These are phyloP conservation scores for Erucastrum elatum DNA, from an alignment of 345 rosid species.

Conservation along the genomic window DNA sequence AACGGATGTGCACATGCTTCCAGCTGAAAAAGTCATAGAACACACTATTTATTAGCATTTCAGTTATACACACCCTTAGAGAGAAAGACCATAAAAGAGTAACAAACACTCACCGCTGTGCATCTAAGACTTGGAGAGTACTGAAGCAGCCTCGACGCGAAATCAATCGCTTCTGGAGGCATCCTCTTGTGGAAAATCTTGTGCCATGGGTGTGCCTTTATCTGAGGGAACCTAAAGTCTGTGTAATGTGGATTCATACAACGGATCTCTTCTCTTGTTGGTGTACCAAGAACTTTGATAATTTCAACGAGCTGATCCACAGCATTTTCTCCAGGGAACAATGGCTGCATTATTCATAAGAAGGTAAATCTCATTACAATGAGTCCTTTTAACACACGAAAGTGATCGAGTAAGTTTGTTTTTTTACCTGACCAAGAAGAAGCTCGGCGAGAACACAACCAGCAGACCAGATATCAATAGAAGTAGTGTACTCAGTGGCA, in stretches of 20 bases:
- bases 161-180: conserved; percentile 93
- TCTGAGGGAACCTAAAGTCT: conserved; percentile 87
- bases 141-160: conserved; percentile 76
- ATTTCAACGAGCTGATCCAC: conserved; percentile 96
- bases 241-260: conserved; percentile 95
- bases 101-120: conserved; percentile 59
- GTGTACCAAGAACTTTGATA: conserved; percentile 95
- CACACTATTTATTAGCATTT: conserved; percentile 6
- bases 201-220: conserved; percentile 94
- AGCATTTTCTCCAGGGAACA: conserved; percentile 92
- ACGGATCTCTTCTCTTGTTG: conserved; percentile 90
- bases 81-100: background rate
- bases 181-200: conserved; percentile 85
- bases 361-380: background rate
- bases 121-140: conserved; percentile 91
- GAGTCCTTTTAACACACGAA: background rate
- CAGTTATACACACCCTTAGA: background rate
- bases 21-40: conserved; percentile 36
- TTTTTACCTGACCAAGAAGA: conserved; percentile 66
- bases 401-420: background rate
- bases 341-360: conserved; percentile 52
- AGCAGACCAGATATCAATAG: conserved; percentile 76
- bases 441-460: conserved; percentile 80
- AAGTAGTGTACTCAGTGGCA: conserved; percentile 67
- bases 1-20: conserved; percentile 75